phyloP scores from a whole-genome alignment of 495 filamentous ascomycete genomes.

The Xylaria castorea region DNA sequence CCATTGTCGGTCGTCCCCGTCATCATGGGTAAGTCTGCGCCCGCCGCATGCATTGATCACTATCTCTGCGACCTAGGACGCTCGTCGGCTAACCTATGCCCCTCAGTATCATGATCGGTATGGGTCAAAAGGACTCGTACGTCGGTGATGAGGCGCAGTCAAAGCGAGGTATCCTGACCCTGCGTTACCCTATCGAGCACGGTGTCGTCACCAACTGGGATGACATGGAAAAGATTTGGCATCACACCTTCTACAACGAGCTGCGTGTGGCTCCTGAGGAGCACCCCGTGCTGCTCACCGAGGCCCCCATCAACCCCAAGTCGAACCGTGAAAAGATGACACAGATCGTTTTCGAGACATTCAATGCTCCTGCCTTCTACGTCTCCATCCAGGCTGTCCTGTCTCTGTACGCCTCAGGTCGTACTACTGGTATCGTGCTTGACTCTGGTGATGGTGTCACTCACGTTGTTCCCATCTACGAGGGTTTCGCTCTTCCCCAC shows the following conservation, averaged over 20 bases:
- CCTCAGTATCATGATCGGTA: constrained; percentile 99
- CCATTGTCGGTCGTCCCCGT: constrained; percentile 98
- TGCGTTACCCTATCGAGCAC: constrained; percentile 99
- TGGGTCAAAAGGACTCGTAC: constrained; percentile 99
- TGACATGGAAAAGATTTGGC: constrained; percentile 99
- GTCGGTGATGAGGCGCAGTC: constrained; percentile 99
- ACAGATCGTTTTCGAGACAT: constrained; percentile 99
- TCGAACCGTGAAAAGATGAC: constrained; percentile 99
- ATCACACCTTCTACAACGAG: constrained; percentile 99
- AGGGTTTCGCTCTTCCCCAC: constrained; percentile 99
- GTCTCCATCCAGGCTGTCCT: constrained; percentile 99
- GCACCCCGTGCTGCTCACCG: constrained; percentile 98
- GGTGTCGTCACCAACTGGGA: constrained; percentile 99
- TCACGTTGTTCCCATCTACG: constrained; percentile 99
- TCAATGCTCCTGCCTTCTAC: constrained; percentile 99
- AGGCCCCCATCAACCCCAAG: constrained; percentile 99
- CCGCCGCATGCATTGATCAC: constrained; percentile 10
- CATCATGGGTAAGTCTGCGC: constrained; percentile 90
- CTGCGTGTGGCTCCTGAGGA: constrained; percentile 99
- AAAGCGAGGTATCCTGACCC: constrained; percentile 98
- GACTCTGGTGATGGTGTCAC: constrained; percentile 99
- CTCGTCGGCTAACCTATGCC: constrained; percentile 43
- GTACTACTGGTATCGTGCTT: constrained; percentile 99
- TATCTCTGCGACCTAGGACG: constrained; percentile 4
- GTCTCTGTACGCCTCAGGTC: constrained; percentile 98